Conservation (phyloP, 208 protist species). For the Acanthamoeba triangularis region DNA sequence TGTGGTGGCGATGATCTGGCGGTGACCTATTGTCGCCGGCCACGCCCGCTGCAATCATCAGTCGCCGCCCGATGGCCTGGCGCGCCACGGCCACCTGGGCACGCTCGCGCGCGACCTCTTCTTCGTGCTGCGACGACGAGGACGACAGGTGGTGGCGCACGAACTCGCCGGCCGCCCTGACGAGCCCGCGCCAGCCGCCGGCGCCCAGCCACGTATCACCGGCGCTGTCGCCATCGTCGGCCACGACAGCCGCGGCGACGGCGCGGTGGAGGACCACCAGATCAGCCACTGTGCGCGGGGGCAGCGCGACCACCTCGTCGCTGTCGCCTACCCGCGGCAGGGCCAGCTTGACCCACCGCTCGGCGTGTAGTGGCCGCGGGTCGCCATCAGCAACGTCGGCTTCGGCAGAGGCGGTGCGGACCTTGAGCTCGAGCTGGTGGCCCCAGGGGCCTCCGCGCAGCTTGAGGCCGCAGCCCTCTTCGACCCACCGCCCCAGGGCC, state of each 20-base stretch:
- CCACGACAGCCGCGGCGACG: background rate
- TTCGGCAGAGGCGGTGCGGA: background rate
- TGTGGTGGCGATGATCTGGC: background rate
- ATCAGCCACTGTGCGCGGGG: background rate
- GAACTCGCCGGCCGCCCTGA: background rate
- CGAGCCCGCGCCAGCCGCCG: too few species aligned
- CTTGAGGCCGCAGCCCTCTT: constrained; percentile 35
- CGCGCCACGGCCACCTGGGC: background rate
- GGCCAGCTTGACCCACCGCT: constrained; percentile 18
- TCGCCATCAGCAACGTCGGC: background rate
- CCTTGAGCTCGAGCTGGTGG: constrained; percentile 42
- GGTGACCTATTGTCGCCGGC: too few species aligned
- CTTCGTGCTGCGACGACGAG: background rate
- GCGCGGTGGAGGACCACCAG: background rate
- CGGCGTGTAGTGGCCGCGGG: background rate
- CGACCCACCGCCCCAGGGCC: background rate
- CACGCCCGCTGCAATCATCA: background rate
- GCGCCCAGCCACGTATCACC: background rate
- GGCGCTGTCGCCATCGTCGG: background rate
- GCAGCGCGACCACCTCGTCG: background rate
- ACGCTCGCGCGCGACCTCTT: background rate
- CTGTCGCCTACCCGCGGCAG: background rate
- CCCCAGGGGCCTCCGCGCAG: constrained; percentile 5
- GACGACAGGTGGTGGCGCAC: background rate
- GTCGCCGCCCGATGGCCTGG: background rate